Conservation (phyloP, 2,329 filamentous ascomycete genomes). For the Aureobasidium sp. region DNA sequence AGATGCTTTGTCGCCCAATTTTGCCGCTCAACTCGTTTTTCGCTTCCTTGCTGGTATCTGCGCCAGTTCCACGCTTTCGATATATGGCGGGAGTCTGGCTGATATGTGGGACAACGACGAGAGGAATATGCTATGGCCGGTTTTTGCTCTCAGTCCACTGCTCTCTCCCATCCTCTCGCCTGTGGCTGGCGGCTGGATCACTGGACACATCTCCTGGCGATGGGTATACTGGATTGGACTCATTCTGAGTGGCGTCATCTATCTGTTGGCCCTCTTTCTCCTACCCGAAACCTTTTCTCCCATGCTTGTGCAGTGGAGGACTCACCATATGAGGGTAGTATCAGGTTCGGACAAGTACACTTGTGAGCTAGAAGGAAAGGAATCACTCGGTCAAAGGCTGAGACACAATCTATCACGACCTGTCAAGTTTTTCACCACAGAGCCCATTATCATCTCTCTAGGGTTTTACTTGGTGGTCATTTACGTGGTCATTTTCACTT, state of each 20-base stretch:
- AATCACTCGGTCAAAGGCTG: slow-evolving; percentile 13
- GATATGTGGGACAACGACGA: slow-evolving; percentile 13
- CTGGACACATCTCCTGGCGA: slow-evolving; percentile 18
- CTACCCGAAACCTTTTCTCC: slow-evolving; percentile 40
- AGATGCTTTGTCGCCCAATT: slow-evolving; percentile 10
- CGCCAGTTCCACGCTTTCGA: slow-evolving; percentile 10
- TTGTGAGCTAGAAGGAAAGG: slow-evolving; percentile 30
- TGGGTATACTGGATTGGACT: slow-evolving; percentile 29
- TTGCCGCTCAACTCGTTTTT: slow-evolving; percentile 12
- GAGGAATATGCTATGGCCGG: slow-evolving; percentile 10
- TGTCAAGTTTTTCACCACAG: slow-evolving; percentile 27
- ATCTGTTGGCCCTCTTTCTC: slow-evolving; percentile 25
- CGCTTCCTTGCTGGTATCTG: slow-evolving; percentile 14
- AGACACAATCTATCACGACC: slow-evolving; percentile 14
- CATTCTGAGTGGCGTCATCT: slow-evolving; percentile 7
- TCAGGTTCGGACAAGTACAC: slow-evolving; percentile 32
- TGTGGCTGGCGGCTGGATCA: slow-evolving; percentile 15
- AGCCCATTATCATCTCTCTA: slow-evolving; percentile 36
- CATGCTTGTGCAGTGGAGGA: slow-evolving; percentile 21
- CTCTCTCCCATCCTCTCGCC: slow-evolving; percentile 13
- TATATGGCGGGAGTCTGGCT: slow-evolving; percentile 14
- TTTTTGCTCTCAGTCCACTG: slow-evolving; percentile 12
- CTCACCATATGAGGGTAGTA: slow-evolving; percentile 19
- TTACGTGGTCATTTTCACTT: slow-evolving; percentile 45
- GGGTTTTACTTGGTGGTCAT: slow-evolving; percentile 41